Conservation (phyloP, 441 rosid species). For the Viola pubescens region DNA sequence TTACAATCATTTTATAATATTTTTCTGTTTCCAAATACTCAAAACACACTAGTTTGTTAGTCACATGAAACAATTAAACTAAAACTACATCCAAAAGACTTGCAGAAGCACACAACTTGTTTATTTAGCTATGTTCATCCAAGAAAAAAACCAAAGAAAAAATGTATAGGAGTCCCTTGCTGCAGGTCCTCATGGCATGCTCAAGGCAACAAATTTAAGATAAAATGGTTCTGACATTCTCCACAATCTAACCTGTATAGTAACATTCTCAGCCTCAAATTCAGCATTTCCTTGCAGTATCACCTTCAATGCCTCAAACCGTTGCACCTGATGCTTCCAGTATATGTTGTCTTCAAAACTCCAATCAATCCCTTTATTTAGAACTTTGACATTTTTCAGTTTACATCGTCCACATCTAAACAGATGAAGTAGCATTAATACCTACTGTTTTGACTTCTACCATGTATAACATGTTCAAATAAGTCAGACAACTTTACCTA, state of each 20-base stretch:
- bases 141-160: background rate
- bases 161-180: background rate
- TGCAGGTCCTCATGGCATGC: background rate
- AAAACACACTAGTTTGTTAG: too few relatives aligned
- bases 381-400: slow-evolving; percentile 59
- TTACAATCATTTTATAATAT: too few relatives aligned
- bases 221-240: background rate
- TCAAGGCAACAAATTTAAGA: background rate
- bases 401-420: slow-evolving; percentile 84
- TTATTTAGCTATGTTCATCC: background rate
- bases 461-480: too few relatives aligned
- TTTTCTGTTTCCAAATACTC: too few relatives aligned
- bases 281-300: slow-evolving; percentile 87
- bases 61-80: too few relatives aligned
- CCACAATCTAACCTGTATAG: slow-evolving; percentile 46
- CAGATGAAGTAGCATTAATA: slow-evolving; percentile 7
- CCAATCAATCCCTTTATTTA: slow-evolving; percentile 83
- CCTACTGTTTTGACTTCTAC: too few relatives aligned
- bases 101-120: background rate
- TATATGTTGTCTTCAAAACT: slow-evolving; percentile 52
- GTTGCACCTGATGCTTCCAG: slow-evolving; percentile 77
- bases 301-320: slow-evolving; percentile 59
- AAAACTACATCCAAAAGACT: too few relatives aligned
- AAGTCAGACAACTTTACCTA: slow-evolving; percentile 33
- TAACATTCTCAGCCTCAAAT: slow-evolving; percentile 71